Evolutionary conservation across 257 asterid genomes (phyloP), one percentile per base, ranked within the genome.

Genomic region (Fraxinus quadrangulata): DNA sequence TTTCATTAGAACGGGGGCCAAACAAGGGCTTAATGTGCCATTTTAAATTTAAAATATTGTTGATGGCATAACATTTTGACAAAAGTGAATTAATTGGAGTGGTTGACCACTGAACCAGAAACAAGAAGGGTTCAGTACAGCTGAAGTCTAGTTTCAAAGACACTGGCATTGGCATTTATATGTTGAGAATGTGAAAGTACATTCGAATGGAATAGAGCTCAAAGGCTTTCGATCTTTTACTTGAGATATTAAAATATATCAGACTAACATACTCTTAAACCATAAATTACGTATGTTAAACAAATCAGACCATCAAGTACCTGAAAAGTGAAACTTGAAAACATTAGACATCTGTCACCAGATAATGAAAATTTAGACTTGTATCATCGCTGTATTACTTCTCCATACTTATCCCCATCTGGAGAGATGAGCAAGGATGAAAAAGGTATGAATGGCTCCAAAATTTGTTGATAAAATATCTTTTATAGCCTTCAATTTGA

Each of bases 361-460:
- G 23, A 49, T 24, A 69, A 68, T 40, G 68, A 70, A 42, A 68
- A 65, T 31, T 23, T 36, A 49, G 76, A n/a, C 72, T 72, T 9
- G 19, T 69, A 54, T 21, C 26, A 30, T 39, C 34, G 45, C 78
- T 66, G 45, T 51, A 71, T 71, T 54, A 75, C 59, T 72, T 51
- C 34, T 63, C 74, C 28, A 34, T 6, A 70, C 37, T 24, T 14
- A 7, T 70, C 31, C 67, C 30, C 51, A 75, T 34, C 34, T 13
- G 47, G 68, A 71, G 37, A 61, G 65, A 24, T 40, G 31, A 36
- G 16, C 5, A 6, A 49, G 66, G 34, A 39, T 39, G 59, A 21
- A 70, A 39, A 49, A 39, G 5, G 16, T 37, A 9, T 21, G 59
- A 23, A 70, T 2, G 73, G 14, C 13, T 69, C 49, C 40, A 39